phyloP scores from a whole-genome alignment of 352 stramenopile genomes.

The Phytophthora brassicae region DNA sequence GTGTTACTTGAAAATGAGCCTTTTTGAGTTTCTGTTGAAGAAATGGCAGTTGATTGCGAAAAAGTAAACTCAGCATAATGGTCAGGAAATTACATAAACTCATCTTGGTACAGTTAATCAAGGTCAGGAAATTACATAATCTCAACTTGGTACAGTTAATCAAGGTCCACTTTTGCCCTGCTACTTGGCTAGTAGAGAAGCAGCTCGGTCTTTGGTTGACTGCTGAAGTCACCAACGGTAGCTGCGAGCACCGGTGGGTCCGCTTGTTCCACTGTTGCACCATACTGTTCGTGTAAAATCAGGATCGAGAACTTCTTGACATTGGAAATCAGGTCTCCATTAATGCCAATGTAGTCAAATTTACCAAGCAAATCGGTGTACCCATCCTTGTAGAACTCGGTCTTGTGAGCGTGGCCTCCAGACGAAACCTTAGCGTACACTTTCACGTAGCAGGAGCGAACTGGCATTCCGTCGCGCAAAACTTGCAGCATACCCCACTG shows the following conservation, averaged over 20 bases:
- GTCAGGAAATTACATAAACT: neutral
- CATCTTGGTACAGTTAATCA: too few relatives aligned
- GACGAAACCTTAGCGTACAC: conserved; percentile 52
- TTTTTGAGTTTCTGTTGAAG: neutral
- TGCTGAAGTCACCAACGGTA: conserved; percentile 29
- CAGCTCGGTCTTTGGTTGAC: conserved; percentile 26
- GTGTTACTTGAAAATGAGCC: neutral
- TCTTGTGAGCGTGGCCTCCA: conserved; percentile 2
- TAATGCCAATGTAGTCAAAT: conserved; percentile 74
- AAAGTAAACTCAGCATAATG: neutral
- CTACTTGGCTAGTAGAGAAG: conserved; percentile 35
- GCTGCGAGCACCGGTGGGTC: conserved; percentile 45
- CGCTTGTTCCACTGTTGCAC: conserved; percentile 45
- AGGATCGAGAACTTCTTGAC: conserved; percentile 58
- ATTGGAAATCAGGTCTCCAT: conserved; percentile 88
- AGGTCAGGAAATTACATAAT: too few relatives aligned
- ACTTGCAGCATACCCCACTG: conserved; percentile 62
- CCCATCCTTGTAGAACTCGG: conserved; percentile 80
- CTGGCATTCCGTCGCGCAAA: conserved; percentile 36
- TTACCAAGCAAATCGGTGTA: conserved; percentile 77
- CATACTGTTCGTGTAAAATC: conserved; percentile 46
- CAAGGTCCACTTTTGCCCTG: too few relatives aligned
- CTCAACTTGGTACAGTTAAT: conserved; percentile 2
- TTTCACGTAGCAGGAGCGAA: conserved; percentile 68
- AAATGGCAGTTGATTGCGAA: neutral